Evolutionary conservation across 78 protist species (phyloP).

Genomic region (Dictyostelium firmibasis): DNA sequence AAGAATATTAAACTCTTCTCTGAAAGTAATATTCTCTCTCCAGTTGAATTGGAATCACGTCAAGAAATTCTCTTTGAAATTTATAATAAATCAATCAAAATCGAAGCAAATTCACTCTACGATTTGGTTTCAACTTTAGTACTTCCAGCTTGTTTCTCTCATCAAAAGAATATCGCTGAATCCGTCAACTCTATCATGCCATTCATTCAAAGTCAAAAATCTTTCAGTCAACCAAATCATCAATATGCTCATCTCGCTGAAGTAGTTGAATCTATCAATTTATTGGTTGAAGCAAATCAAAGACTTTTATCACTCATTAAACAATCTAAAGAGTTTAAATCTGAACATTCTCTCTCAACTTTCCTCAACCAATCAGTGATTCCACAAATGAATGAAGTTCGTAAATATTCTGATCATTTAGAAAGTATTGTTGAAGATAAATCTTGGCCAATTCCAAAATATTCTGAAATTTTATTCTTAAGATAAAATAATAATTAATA

Average conservation of each 20-base stretch:
- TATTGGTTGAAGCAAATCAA: conserved; percentile 20
- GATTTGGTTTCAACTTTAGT: conserved; percentile 80
- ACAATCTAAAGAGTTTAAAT: conserved; percentile 1
- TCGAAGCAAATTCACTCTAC: conserved; percentile 86
- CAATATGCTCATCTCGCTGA: conserved; percentile 42
- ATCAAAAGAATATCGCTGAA: conserved; percentile 61
- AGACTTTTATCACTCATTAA: conserved; percentile 30
- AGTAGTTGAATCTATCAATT: conserved; percentile 25
- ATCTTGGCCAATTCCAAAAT: conserved; percentile 86
- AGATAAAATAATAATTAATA: conserved; percentile 14
- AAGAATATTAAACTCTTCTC: conserved; percentile 91
- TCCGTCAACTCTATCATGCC: conserved; percentile 63
- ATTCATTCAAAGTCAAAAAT: conserved; percentile 54
- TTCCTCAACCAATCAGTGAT: conserved; percentile 7
- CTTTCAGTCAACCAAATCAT: conserved; percentile 54
- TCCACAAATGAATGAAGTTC: conserved; percentile 81
- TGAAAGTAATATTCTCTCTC: conserved; percentile 51
- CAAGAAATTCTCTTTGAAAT: conserved; percentile 60
- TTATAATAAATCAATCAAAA: conserved; percentile 77
- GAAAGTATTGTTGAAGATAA: conserved; percentile 81
- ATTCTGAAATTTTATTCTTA: conserved; percentile 78
- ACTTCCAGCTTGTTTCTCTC: conserved; percentile 73
- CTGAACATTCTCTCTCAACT: conserved; percentile 21
- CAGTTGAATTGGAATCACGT: conserved; percentile 82
- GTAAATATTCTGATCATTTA: conserved; percentile 79